phyloP scores from a whole-genome alignment of 106 monocot species.

The Amphibolis antarctica region DNA sequence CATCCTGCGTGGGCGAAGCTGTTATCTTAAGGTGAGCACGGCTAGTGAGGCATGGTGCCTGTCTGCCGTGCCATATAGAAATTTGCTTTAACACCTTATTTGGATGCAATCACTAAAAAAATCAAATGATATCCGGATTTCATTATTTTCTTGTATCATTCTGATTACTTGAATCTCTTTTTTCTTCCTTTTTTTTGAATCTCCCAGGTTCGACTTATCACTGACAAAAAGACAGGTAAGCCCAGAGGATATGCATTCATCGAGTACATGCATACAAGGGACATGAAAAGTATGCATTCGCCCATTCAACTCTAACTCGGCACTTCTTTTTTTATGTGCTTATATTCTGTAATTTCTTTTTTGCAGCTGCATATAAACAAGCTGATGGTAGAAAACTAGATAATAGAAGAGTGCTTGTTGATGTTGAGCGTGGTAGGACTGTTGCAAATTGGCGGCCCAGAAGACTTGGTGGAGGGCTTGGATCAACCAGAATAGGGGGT shows the following conservation, averaged over 20 bases:
- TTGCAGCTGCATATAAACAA: constrained; percentile 96
- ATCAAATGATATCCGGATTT: background rate
- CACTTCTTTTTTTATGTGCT: background rate
- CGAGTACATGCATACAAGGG: constrained; percentile 84
- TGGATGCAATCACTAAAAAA: background rate
- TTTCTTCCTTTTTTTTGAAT: constrained; percentile 5
- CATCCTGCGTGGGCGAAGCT: constrained; percentile 56
- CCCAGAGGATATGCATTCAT: constrained; percentile 97
- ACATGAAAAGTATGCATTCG: constrained; percentile 74
- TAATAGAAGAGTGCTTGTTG: constrained; percentile 73
- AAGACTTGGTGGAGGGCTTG: constrained; percentile 95
- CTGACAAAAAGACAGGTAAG: constrained; percentile 75
- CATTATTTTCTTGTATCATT: background rate
- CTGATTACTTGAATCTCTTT: constrained; percentile 2
- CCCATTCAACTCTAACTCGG: background rate
- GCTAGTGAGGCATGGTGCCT: constrained; percentile 87
- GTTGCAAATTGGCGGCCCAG: constrained; percentile 95
- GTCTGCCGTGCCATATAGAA: constrained; percentile 91
- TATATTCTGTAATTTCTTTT: background rate
- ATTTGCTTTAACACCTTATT: constrained; percentile 14
- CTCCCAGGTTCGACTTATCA: constrained; percentile 68
- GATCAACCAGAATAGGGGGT: constrained; percentile 79
- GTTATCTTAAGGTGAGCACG: constrained; percentile 97
- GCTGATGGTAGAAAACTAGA: constrained; percentile 97
- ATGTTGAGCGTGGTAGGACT: constrained; percentile 97